Base-by-base conservation (phyloP, 768 basidiomycete species). In the Cyathus striatus region DNA sequence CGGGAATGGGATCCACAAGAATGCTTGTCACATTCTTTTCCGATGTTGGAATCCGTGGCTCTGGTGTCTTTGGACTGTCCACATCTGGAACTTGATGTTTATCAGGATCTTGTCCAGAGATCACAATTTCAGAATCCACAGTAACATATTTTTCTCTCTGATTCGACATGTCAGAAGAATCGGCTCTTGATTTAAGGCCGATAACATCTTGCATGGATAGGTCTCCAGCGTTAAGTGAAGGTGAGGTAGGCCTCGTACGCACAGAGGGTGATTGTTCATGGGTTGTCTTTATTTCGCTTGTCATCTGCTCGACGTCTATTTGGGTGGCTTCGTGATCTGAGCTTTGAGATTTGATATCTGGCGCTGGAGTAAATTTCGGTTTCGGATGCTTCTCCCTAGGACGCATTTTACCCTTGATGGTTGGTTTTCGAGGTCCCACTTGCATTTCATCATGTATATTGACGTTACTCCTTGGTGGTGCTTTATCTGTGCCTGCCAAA, bases 401-500 rank as follows among this genome's bases (percentile, higher is more conserved):
- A 20, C 60, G 60, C 69, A 64, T 67, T 49, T 58, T 65, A 25
- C 56, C 52, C 59, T 64, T 70, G 51, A 63, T 45, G 38, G 64
- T 64, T 32, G 49, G 18, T 44, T 64, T 65, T 27, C 44, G 27
- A 24, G 50, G 49, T 10, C 48, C 47, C 32, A 41, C 30, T 27
- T 42, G 48, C 18, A 40, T 37, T 33, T 45, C 32, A 24, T 36
- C 49, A 39, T 48, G 44, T 16, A n/a, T 41, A n/a, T 23, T 47
- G 39, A 52, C 53, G 3, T 40, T 52, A 42, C 18, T 42, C 41
- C 21, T 30, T n/a, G 27, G 9, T 30, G 27, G 27, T 30, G 27
- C 27, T 30, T 30, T 30, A 30, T n/a, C n/a, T n/a, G 27, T 9
- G 9, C 27, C 27, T 23, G 39, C 39, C 22, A 40, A 6, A 13